Percentiles rank a stretch among this genome's conserved stretches.
Evolutionary conservation across 2,329 filamentous ascomycete genomes (phyloP).

Genomic region (Fusarium paranaense): DNA sequence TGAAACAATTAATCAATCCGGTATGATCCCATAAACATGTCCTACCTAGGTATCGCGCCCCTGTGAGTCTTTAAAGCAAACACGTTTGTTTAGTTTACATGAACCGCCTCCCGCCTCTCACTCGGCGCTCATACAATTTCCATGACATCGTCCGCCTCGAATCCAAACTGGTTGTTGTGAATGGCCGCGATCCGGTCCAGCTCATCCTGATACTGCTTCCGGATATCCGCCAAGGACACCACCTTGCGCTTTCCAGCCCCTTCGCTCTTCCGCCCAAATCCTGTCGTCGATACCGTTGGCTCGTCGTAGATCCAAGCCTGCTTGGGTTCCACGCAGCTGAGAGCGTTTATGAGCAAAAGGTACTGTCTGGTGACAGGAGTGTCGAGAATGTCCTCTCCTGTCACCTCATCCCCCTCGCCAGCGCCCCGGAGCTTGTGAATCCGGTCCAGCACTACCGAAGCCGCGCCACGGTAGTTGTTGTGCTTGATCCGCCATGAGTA

Average conservation of each 20-base stretch:
- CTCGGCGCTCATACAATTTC: conserved; percentile 56
- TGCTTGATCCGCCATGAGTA: conserved; percentile 90
- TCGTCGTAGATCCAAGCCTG: conserved; percentile 81
- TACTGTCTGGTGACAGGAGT: conserved; percentile 80
- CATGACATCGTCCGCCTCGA: conserved; percentile 68
- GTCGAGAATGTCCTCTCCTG: conserved; percentile 68
- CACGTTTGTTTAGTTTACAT: conserved; percentile 44
- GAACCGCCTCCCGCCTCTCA: conserved; percentile 13
- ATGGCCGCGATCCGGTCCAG: conserved; percentile 90
- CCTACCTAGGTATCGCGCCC: conserved; percentile 49
- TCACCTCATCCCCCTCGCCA: conserved; percentile 68
- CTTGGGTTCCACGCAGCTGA: conserved; percentile 83
- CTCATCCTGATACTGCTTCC: conserved; percentile 90
- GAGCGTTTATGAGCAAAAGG: conserved; percentile 90
- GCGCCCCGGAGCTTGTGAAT: conserved; percentile 71
- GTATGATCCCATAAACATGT: conserved; percentile 42
- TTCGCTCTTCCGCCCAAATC: conserved; percentile 37
- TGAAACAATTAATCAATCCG: conserved; percentile 42
- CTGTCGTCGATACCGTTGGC: conserved; percentile 38
- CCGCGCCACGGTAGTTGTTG: conserved; percentile 86
- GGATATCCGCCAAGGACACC: conserved; percentile 85
- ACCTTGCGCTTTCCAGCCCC: conserved; percentile 73
- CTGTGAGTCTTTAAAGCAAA: conserved; percentile 40
- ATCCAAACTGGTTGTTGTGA: conserved; percentile 89
- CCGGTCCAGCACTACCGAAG: conserved; percentile 71